These are phyloP conservation scores for Cadophora malorum DNA, from an alignment of 2,329 filamentous ascomycete genomes.

Conservation along the genomic window DNA sequence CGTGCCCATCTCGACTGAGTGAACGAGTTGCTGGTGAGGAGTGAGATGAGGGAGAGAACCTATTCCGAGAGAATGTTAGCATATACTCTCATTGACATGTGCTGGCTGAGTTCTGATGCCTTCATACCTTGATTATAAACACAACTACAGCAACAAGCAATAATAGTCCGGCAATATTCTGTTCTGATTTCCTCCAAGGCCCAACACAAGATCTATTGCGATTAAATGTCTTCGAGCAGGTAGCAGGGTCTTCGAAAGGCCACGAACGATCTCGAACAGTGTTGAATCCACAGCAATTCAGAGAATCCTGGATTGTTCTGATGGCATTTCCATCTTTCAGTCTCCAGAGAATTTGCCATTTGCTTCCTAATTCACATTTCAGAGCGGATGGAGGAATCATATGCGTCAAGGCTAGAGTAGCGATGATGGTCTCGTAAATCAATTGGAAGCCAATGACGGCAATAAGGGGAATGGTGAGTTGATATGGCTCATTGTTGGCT, in stretches of 20 bases:
- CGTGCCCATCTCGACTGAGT: conserved; percentile 32
- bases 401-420: conserved; percentile 42
- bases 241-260: conserved; percentile 57
- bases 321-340: conserved; percentile 58
- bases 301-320: conserved; percentile 66
- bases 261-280: conserved; percentile 64
- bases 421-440: conserved; percentile 44
- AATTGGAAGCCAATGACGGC: conserved; percentile 43
- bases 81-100: background rate
- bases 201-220: conserved; percentile 53
- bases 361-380: conserved; percentile 60
- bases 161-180: conserved; percentile 59
- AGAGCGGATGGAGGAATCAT: conserved; percentile 40
- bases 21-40: conserved; percentile 41
- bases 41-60: conserved; percentile 37
- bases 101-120: background rate
- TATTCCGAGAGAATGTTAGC: conserved; percentile 19
- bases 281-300: conserved; percentile 71
- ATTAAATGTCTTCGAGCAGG: conserved; percentile 26
- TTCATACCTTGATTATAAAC: conserved; percentile 61
- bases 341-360: conserved; percentile 62
- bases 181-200: conserved; percentile 63
- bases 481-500: conserved; percentile 36
- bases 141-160: conserved; percentile 60
- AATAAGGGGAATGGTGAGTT: conserved; percentile 41